These are phyloP conservation scores for Setomelanomma holmii DNA, from an alignment of 2,329 filamentous ascomycete species.

Conservation along the genomic window DNA sequence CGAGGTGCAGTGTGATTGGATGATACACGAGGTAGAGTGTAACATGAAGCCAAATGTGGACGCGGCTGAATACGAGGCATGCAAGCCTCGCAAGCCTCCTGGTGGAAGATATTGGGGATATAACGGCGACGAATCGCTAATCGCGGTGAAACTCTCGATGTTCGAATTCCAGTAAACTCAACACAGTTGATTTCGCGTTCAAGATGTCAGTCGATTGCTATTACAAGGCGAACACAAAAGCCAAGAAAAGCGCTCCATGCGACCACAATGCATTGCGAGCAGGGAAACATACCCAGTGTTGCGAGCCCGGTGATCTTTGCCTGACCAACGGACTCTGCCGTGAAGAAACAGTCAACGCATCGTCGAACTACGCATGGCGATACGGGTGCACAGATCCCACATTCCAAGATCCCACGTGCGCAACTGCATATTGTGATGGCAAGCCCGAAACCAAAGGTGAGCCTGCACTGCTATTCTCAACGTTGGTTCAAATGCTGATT, in stretches of 20 bases:
- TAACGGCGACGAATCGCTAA: background rate
- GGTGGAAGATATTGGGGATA: background rate
- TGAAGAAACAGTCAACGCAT: slow-evolving; percentile 1
- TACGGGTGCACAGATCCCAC: slow-evolving; percentile 1
- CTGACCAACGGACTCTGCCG: slow-evolving; percentile 4
- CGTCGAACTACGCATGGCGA: slow-evolving; percentile 3
- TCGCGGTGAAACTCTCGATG: background rate
- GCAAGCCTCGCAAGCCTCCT: slow-evolving; percentile 3
- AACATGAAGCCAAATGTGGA: background rate
- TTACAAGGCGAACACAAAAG: background rate
- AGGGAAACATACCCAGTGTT: slow-evolving; percentile 2
- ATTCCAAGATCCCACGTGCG: slow-evolving; percentile 2
- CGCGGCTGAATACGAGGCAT: slow-evolving; percentile 1
- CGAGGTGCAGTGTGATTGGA: background rate
- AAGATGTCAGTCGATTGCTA: slow-evolving; percentile 1
- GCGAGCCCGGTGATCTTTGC: slow-evolving; percentile 5
- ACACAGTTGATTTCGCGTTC: background rate
- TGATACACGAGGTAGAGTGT: background rate
- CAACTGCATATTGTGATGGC: background rate
- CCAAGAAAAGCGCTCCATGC: background rate
- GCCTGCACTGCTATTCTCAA: no score
- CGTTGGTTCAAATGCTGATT: no score
- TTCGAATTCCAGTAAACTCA: no score
- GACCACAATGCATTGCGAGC: background rate
- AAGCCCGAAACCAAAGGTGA: background rate